These are phyloP conservation scores for Yamadazyma taylorii DNA, from an alignment of 1,139 yeast species.

Conservation along the genomic window DNA sequence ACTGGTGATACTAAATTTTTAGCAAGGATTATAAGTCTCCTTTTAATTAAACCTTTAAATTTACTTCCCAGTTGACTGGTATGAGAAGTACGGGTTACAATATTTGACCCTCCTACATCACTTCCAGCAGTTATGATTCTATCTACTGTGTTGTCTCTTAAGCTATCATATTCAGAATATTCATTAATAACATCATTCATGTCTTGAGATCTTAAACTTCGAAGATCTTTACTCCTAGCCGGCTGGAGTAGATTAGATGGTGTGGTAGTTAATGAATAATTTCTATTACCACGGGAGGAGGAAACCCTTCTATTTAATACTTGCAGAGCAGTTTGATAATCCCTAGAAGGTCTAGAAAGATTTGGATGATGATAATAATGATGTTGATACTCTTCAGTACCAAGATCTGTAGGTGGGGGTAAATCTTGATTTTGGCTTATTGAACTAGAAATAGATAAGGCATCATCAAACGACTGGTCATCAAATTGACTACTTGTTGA, in stretches of 20 bases:
- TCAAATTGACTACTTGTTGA: slow-evolving; percentile 8
- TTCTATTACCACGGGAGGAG: slow-evolving; percentile 10
- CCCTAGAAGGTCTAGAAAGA: not conserved
- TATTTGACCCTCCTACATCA: slow-evolving; percentile 10
- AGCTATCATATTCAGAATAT: slow-evolving; percentile 51
- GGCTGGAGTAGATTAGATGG: slow-evolving; percentile 17
- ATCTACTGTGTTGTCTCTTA: slow-evolving; percentile 21
- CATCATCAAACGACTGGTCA: slow-evolving; percentile 20
- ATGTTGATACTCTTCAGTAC: not conserved
- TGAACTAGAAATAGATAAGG: slow-evolving; percentile 20
- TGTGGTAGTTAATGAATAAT: slow-evolving; percentile 13
- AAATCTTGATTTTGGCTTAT: slow-evolving; percentile 8
- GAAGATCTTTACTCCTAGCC: slow-evolving; percentile 28
- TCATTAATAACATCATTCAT: slow-evolving; percentile 59
- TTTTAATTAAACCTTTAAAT: slow-evolving; percentile 6
- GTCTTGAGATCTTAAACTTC: slow-evolving; percentile 51
- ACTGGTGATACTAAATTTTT: slow-evolving; percentile 71
- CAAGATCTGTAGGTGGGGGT: slow-evolving; percentile 16
- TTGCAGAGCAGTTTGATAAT: slow-evolving; percentile 8
- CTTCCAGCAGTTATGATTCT: slow-evolving; percentile 13
- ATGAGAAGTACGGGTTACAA: slow-evolving; percentile 1
- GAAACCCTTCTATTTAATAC: slow-evolving; percentile 10
- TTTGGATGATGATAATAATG: not conserved
- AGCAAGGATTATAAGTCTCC: slow-evolving; percentile 19
- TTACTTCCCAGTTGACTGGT: slow-evolving; percentile 1